Base-by-base conservation (phyloP, 768 basidiomycete genomes). In the Suillus ampliporus region DNA sequence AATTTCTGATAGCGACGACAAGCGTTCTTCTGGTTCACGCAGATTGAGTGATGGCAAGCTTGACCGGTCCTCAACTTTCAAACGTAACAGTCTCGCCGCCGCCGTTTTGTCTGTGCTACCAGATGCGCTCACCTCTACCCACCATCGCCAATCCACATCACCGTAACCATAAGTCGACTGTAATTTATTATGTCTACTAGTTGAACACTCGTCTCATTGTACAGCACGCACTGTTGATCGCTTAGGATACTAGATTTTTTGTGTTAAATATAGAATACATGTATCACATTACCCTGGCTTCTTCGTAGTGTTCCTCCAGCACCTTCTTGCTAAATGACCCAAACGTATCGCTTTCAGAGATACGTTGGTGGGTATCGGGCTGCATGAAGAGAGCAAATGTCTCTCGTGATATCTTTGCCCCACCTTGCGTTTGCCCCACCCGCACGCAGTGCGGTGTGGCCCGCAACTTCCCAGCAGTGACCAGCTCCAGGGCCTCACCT, bases 401-500 rank as follows among this genome's bases (percentile, higher is more conserved):
- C 75, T 99, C 95, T 58, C 97, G 82, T 5, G 84, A 86, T 28
- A 95, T 83, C 28, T 76, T 78, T 10, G 82, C 83, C 14, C 78
- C 73, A 17, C 79, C 77, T 56, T 26, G 38, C 26, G 54, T 56
- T 57, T 78, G 78, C 7, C 89, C 93, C 6, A 94, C 88, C 64
- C 89, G 86, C 47, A 99, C 97, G 52, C 93, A 97, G 68, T 99
- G 97, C 14, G 97, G 97, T 0, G 97, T 99, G 0, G 97, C 97
- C 47, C 89, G 85, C 17, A 99, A 81, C 60, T 82, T 85, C 15
- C 89, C 86, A 11, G 83, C 86, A 2, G 97, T 98, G 26, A 96
- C 89, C 26, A 98, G 80, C 74, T 97, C 89, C 23, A 99, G 85
- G 10, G 97, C 94, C 77, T 99, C 95, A 7, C 97, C 97, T 0